These are phyloP conservation scores for Chiua virens DNA, from an alignment of 768 basidiomycete species.

Conservation along the genomic window DNA sequence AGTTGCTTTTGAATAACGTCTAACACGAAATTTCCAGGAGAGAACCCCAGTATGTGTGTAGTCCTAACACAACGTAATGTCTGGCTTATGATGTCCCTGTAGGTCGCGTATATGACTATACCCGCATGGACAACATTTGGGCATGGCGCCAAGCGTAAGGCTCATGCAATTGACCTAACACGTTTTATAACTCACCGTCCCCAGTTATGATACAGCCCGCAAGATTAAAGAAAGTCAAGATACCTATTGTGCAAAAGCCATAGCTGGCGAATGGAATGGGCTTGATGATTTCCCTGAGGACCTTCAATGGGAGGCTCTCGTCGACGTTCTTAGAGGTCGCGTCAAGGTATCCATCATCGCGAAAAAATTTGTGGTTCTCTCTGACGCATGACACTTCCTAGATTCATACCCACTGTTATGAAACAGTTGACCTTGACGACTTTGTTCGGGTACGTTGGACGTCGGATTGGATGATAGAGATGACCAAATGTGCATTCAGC, in stretches of 20 bases:
- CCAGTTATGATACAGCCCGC: conserved; percentile 52
- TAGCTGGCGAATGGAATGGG: conserved; percentile 38
- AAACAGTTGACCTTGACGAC: conserved; percentile 66
- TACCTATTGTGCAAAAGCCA: conserved; percentile 47
- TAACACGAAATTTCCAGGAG: conserved; percentile 32
- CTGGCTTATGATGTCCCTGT: not conserved
- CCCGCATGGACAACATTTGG: conserved; percentile 51
- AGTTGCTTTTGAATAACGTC: not conserved
- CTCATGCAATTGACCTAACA: not conserved
- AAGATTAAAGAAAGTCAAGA: conserved; percentile 57
- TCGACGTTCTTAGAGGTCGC: conserved; percentile 81
- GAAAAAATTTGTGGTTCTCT: not conserved
- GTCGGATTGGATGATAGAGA: not conserved
- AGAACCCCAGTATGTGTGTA: conserved; percentile 43
- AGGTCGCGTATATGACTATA: conserved; percentile 32
- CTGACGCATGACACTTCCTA: conserved; percentile 8
- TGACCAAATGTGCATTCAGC: conserved; percentile 37
- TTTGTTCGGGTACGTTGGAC: conserved; percentile 56
- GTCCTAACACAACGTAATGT: not conserved
- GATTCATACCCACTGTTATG: conserved; percentile 45
- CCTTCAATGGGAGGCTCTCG: conserved; percentile 71
- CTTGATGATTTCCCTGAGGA: conserved; percentile 66
- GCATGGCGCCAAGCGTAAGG: conserved; percentile 51
- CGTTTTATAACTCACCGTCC: conserved; percentile 1
- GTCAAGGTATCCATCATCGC: conserved; percentile 54